Evolutionary conservation across 2,329 filamentous ascomycete genomes (phyloP), one percentile per base, ranked within the genome.

Genomic region (Dactylellina leptospora): DNA sequence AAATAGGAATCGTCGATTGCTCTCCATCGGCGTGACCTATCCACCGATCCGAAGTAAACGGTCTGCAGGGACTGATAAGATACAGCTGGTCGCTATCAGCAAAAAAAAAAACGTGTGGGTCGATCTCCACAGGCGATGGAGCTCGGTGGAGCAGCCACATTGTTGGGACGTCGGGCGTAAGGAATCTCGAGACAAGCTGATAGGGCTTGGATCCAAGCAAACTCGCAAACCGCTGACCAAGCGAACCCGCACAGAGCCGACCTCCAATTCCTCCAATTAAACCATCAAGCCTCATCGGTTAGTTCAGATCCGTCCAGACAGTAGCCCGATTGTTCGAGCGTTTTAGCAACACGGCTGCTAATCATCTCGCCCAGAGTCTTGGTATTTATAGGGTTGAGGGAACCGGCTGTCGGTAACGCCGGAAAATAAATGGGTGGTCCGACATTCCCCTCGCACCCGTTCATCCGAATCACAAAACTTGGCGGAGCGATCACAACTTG

Each of bases 321-420:
- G 28, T 60, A 44, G 30, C 13, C 30, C 30, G 6, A 33, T 6
- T 16, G 40, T 44, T 44, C 40, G n/a, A 44, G n/a, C n/a, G n/a
- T n/a, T n/a, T n/a, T n/a, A n/a, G n/a, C n/a, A n/a, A n/a, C n/a
- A n/a, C n/a, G n/a, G n/a, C n/a, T n/a, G n/a, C 18, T 44, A 6
- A 25, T 44, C 45, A 48, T 50, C 50, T 51, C 53, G 68, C 68
- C 68, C 42, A 72, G 68, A 72, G 44, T 64, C 68, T 72, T 72
- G 59, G 68, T 64, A 53, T 60, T 60, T 72, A 59, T 71, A 71
- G 66, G 66, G 44, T 51, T 56, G 50, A 63, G 33, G 51, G 45
- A 53, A 60, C 47, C 16, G 60, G 38, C 36, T 16, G 48, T 18
- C 51, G 61, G 61, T 18, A 42, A 47, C 42, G 22, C 59, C 51